A percentile compares a stretch with the other conserved stretches of the same genome.
These are phyloP conservation scores for Iberis amara DNA, from an alignment of 441 rosid genomes.

Conservation along the genomic window DNA sequence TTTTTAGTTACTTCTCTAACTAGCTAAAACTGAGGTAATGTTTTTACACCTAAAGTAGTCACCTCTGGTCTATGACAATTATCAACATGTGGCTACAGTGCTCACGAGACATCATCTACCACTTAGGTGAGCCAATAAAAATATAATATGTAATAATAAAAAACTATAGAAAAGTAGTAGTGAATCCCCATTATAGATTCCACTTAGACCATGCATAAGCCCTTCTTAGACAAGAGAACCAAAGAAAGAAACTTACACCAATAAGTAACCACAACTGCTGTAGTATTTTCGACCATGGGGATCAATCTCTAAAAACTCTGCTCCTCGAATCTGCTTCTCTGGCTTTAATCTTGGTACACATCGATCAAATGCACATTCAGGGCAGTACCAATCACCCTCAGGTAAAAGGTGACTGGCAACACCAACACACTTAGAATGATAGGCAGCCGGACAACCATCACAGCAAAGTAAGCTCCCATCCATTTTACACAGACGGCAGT, in stretches of 20 bases:
- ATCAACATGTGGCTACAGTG: constrained; percentile 13
- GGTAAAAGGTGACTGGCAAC: constrained; percentile 60
- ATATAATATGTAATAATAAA: background rate
- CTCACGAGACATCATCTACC: constrained; percentile 16
- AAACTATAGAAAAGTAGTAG: background rate
- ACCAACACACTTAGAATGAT: constrained; percentile 72
- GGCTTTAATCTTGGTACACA: constrained; percentile 39
- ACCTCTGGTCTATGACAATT: constrained; percentile 1
- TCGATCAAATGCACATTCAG: constrained; percentile 57
- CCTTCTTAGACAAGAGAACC: constrained; percentile 12
- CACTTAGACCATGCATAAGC: constrained; percentile 22
- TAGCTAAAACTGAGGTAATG: constrained; percentile 9
- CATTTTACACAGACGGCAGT: constrained; percentile 72
- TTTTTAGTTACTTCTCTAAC: background rate
- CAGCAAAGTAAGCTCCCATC: constrained; percentile 69
- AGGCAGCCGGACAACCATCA: constrained; percentile 82
- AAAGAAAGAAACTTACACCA: constrained; percentile 59
- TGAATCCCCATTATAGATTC: constrained; percentile 16
- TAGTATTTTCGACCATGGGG: constrained; percentile 54
- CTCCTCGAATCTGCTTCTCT: constrained; percentile 51
- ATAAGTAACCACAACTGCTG: constrained; percentile 58
- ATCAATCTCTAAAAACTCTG: constrained; percentile 56
- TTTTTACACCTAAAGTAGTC: constrained; percentile 5
- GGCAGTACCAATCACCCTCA: constrained; percentile 74
- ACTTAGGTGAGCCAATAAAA: background rate